Conservation (phyloP, 495 filamentous ascomycete genomes). For the Lophiotrema nucula region DNA sequence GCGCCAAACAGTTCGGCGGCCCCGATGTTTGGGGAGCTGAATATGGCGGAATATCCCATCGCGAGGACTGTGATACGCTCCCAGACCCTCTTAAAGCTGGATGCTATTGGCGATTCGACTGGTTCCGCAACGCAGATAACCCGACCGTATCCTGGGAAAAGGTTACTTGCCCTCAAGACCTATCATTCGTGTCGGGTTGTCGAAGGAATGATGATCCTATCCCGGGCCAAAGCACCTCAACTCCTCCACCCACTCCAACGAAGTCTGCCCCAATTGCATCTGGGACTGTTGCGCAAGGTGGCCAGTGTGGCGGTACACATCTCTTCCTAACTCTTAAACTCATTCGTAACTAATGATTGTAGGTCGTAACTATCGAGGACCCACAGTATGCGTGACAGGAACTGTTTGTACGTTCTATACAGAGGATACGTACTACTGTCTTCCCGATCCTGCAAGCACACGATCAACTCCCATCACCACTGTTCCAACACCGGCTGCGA, state of each 20-base stretch:
- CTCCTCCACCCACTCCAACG: background rate
- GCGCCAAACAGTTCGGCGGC: slow-evolving; percentile 11
- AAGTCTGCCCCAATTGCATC: slow-evolving; percentile 20
- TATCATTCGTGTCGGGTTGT: slow-evolving; percentile 16
- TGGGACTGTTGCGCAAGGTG: slow-evolving; percentile 13
- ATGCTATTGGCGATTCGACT: slow-evolving; percentile 25
- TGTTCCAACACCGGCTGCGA: slow-evolving; percentile 7
- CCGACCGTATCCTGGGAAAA: slow-evolving; percentile 19
- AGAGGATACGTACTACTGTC: slow-evolving; percentile 23
- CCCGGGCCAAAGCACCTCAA: slow-evolving; percentile 11
- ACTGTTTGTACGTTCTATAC: slow-evolving; percentile 15
- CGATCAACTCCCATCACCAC: slow-evolving; percentile 12
- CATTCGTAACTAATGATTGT: no score
- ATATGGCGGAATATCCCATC: slow-evolving; percentile 22
- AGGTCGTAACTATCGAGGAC: slow-evolving; percentile 10
- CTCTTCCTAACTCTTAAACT: no score
- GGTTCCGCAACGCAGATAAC: slow-evolving; percentile 30
- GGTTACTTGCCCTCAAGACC: slow-evolving; percentile 13
- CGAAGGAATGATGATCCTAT: slow-evolving; percentile 21
- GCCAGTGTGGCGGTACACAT: slow-evolving; percentile 23
- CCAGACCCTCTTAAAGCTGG: slow-evolving; percentile 16
- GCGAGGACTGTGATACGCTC: slow-evolving; percentile 17
- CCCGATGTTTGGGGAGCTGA: slow-evolving; percentile 15
- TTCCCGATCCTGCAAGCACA: slow-evolving; percentile 20
- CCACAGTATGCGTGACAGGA: slow-evolving; percentile 15